Base-by-base conservation (phyloP, 140 eudicot species). In the Flaveria floridana region DNA sequence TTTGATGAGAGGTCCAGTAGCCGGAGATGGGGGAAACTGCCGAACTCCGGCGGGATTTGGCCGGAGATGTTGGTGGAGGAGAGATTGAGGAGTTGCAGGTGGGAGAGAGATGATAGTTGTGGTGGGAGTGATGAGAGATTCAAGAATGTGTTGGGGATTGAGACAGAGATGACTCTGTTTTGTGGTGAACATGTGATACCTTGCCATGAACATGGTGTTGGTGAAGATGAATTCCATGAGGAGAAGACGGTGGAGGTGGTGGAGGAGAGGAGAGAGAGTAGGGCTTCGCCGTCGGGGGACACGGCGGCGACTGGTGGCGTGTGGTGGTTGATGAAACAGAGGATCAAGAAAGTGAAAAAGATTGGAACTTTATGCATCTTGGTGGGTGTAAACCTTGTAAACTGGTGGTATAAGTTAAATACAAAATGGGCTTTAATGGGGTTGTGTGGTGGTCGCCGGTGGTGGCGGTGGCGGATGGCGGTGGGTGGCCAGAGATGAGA, bases 61-160 rank as follows among this genome's bases (percentile, higher is more conserved):
- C 99, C 98, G 48, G 97, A 93, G 51, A 93, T 84, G 77, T 93
- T 93, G 30, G 97, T 88, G 78, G 98, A 81, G 6, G 98, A 93
- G 66, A 93, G 97, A 51, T 93, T 93, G 15, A 93, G 89, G 65
- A 93, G 96, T 68, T 90, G 97, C 15, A 93, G 89, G 68, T 86
- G 88, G 3, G 96, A 82, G 6, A 93, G 88, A 18, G 98, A 86
- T 0, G 96, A 86, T n/a, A 93, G 85, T 15, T 83, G 81, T 8
- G 84, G 70, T 20, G 98, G 96, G 23, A 93, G 28, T 5, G 84
- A 86, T 7, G 98, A 83, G 39, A 93, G 97, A 42, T 93, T 93
- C 12, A 93, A 87, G 76, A 93, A 93, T 21, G 90, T 86, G 84
- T 93, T 84, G 53, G 98, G 94, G 57, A 93, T 71, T 3, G 98